A percentile compares a stretch with the other conserved stretches of the same genome.
Conservation (phyloP, 805 yeast species). For the Myxozyma sirexii region DNA sequence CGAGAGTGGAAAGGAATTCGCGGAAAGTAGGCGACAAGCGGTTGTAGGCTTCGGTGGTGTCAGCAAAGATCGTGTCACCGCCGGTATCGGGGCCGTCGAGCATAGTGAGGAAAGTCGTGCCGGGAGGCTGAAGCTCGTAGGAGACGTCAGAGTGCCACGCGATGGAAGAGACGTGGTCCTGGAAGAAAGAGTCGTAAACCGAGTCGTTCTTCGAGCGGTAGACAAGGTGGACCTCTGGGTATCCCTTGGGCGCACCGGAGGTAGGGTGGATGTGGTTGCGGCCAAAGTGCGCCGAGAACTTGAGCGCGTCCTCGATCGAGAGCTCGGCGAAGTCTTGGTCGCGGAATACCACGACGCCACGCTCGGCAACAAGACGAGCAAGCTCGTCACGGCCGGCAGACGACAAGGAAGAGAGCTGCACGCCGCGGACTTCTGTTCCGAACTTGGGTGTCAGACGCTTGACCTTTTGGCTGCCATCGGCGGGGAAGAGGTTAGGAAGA, state of each 20-base stretch:
- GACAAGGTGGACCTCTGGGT: constrained; percentile 64
- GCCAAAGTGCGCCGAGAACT: constrained; percentile 68
- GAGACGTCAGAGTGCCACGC: constrained; percentile 76
- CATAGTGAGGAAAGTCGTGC: constrained; percentile 65
- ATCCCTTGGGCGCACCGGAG: constrained; percentile 64
- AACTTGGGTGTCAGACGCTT: constrained; percentile 63
- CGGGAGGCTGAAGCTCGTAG: constrained; percentile 74
- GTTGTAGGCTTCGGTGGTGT: constrained; percentile 68
- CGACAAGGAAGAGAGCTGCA: constrained; percentile 61
- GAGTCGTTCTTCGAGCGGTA: constrained; percentile 51
- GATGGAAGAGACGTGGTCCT: constrained; percentile 38
- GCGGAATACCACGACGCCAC: constrained; percentile 73
- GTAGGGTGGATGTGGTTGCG: constrained; percentile 74
- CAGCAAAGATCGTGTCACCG: constrained; percentile 81
- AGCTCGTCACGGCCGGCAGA: constrained; percentile 66
- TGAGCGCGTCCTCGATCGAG: constrained; percentile 40
- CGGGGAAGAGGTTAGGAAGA: constrained; percentile 52
- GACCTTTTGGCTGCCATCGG: constrained; percentile 39
- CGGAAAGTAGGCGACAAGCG: constrained; percentile 69
- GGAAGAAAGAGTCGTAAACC: constrained; percentile 38
- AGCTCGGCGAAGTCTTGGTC: constrained; percentile 64
- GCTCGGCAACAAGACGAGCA: constrained; percentile 67
- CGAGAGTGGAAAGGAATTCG: constrained; percentile 59
- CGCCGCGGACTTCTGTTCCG: constrained; percentile 65
- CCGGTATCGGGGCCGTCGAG: constrained; percentile 65